Evolutionary conservation across 1,139 yeast species (phyloP).

Genomic region (Geotrichum citri-aurantii): DNA sequence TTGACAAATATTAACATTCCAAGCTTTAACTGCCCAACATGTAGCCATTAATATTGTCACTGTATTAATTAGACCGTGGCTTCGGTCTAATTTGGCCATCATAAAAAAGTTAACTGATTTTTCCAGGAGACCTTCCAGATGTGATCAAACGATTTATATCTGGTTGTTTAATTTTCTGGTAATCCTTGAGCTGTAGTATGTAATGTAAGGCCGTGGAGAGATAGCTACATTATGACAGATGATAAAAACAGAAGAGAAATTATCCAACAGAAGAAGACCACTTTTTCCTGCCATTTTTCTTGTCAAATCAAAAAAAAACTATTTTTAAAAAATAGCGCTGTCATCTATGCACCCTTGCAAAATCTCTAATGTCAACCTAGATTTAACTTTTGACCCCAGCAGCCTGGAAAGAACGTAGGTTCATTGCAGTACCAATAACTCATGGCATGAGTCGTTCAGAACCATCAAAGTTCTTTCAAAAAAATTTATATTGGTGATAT

Average conservation of each 20-base stretch:
- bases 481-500: neutral
- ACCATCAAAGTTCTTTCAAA: neutral
- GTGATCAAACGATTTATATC: neutral
- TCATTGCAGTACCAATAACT: neutral
- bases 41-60: neutral
- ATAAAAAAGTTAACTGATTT: constrained; percentile 14
- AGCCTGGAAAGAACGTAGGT: neutral
- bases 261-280: neutral
- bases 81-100: constrained; percentile 17
- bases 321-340: neutral
- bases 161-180: neutral
- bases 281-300: neutral
- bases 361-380: neutral
- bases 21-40: neutral
- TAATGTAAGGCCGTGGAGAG: neutral
- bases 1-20: neutral
- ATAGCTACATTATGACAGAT: too few species aligned
- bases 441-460: neutral
- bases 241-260: neutral
- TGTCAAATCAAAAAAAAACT: neutral
- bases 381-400: neutral
- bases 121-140: constrained; percentile 29
- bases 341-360: neutral
- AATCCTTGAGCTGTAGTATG: too few species aligned
- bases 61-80: neutral